A percentile compares a stretch with the other conserved stretches of the same genome.
Evolutionary conservation across 306 rosid genomes (phyloP).

Genomic region (Cyamopsis tetragonoloba): DNA sequence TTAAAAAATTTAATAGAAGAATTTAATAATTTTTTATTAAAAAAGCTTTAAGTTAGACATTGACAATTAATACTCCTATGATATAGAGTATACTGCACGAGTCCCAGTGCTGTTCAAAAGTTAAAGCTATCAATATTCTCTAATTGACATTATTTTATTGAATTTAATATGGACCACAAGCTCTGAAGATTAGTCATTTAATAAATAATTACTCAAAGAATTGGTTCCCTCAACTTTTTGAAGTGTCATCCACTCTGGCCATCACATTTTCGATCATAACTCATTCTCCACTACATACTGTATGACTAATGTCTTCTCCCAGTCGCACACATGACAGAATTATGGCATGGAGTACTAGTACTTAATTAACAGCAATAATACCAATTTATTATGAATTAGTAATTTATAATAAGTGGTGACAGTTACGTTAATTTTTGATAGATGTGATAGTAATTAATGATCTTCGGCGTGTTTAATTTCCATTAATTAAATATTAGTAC

Average conservation of each 20-base stretch:
- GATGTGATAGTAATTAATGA: neutral
- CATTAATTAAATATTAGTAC: no score
- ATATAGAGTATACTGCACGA: no score
- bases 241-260: constrained; percentile 28
- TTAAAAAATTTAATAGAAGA: no score
- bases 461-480: no score
- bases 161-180: constrained; percentile 6
- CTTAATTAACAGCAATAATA: no score
- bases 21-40: no score
- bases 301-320: neutral
- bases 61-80: no score
- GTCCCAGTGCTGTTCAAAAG: neutral
- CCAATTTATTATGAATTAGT: no score
- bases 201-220: neutral
- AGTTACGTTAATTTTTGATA: neutral
- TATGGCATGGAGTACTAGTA: no score
- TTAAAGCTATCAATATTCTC: neutral
- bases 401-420: no score
- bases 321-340: no score
- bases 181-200: neutral
- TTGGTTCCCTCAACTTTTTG: neutral
- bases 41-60: no score
- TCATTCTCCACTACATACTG: constrained; percentile 19
- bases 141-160: neutral
- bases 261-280: neutral